Evolutionary conservation across 164 flowering plant genomes (phyloP).

Genomic region (Stephania yunnanensis): DNA sequence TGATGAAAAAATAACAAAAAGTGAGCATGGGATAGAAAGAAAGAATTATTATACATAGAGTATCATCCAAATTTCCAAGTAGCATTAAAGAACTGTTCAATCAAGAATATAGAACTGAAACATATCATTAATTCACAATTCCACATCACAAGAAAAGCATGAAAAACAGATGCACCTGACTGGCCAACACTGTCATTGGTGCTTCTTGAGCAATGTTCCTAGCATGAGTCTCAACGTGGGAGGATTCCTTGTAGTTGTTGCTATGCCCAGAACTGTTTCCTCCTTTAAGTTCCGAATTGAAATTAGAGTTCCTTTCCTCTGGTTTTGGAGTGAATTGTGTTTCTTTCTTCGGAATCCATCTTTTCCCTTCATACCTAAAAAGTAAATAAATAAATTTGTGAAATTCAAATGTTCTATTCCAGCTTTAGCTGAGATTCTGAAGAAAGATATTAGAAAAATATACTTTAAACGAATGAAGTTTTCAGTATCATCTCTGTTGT

Average conservation of each 20-base stretch:
- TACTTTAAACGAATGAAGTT: constrained; percentile 70
- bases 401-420: not conserved
- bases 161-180: constrained; percentile 10
- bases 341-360: constrained; percentile 40
- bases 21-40: not conserved
- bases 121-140: not conserved
- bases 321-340: constrained; percentile 18
- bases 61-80: not conserved
- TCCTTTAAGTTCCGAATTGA: constrained; percentile 1
- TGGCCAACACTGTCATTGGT: constrained; percentile 7
- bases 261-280: not conserved
- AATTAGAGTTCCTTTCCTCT: constrained; percentile 19
- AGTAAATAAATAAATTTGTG: not conserved
- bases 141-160: not conserved
- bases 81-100: not conserved
- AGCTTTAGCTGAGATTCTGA: not conserved
- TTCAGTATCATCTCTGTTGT: constrained; percentile 53
- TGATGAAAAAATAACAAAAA: not conserved
- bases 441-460: constrained; percentile 6
- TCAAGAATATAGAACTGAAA: not conserved
- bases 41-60: not conserved
- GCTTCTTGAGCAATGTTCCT: not conserved
- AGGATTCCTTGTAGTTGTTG: not conserved
- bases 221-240: constrained; percentile 6
- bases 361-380: constrained; percentile 49